A percentile compares a stretch with the other conserved stretches of the same genome.
Evolutionary conservation across 139 green algal genomes (phyloP).

Genomic region (Auxenochlorella pyrenoidosa): DNA sequence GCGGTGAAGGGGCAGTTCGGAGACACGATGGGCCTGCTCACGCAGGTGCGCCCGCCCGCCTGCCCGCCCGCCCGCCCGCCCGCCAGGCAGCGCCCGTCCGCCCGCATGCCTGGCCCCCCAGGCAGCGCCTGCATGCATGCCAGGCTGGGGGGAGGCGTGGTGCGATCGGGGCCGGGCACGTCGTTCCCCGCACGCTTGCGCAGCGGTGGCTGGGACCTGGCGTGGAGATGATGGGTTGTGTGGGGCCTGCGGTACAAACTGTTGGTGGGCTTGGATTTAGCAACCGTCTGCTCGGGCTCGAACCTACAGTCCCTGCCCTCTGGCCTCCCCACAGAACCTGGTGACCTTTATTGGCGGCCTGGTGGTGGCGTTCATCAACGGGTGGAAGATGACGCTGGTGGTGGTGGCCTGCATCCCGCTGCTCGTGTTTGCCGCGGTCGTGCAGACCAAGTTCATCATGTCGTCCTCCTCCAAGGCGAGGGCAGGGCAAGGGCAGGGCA

Average conservation of each 20-base stretch:
- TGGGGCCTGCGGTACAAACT: no score
- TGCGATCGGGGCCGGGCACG: no score
- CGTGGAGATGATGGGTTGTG: no score
- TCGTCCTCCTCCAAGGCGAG: background rate
- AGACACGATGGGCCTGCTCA: constrained; percentile 51
- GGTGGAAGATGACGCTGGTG: constrained; percentile 77
- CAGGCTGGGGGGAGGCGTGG: no score
- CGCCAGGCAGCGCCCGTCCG: background rate
- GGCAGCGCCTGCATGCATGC: no score
- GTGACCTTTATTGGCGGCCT: constrained; percentile 62
- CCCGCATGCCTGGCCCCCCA: no score
- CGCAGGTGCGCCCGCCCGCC: constrained; percentile 2
- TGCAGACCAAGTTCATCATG: constrained; percentile 1
- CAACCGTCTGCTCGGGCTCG: no score
- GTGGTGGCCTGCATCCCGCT: constrained; percentile 27
- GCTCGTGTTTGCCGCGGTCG: background rate
- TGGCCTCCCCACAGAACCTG: constrained; percentile 51
- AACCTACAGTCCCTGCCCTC: no score
- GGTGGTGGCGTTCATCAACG: constrained; percentile 71
- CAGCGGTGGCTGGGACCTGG: no score
- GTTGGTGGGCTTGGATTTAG: no score
- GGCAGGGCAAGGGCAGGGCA: no score
- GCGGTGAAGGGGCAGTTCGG: constrained; percentile 56
- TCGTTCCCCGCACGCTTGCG: no score
- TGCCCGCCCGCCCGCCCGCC: background rate